phyloP scores from a whole-genome alignment of 2,329 filamentous ascomycete species.

The Canariomyces notabilis region DNA sequence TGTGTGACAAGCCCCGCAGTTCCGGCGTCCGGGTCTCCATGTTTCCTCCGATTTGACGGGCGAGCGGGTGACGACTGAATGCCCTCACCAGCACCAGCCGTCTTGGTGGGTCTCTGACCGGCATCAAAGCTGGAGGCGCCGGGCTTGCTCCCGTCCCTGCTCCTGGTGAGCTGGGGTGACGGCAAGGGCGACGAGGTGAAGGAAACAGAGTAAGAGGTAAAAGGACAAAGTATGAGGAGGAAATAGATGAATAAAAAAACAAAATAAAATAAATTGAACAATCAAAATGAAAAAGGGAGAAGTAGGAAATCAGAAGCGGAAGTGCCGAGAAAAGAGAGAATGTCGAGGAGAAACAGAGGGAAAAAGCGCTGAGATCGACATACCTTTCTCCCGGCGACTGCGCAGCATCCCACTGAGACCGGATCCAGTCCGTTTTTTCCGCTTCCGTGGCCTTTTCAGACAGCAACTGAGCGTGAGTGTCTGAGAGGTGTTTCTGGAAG shows the following conservation, averaged over 20 bases:
- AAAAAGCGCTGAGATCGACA: background rate
- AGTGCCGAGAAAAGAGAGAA: slow-evolving; percentile 8
- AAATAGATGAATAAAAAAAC: too few relatives aligned
- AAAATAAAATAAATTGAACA: too few relatives aligned
- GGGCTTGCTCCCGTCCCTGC: slow-evolving; percentile 6
- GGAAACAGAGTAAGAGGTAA: too few relatives aligned
- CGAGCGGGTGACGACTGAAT: background rate
- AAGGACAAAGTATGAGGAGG: too few relatives aligned
- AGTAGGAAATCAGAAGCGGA: too few relatives aligned
- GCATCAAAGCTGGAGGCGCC: background rate
- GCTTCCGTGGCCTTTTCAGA: slow-evolving; percentile 9
- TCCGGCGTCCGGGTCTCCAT: background rate
- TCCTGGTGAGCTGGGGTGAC: background rate
- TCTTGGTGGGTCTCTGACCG: background rate
- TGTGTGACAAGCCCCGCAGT: background rate
- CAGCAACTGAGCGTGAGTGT: slow-evolving; percentile 8
- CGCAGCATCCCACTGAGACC: slow-evolving; percentile 11
- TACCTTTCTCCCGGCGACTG: slow-evolving; percentile 11
- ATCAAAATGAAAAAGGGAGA: too few relatives aligned
- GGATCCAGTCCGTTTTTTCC: slow-evolving; percentile 7
- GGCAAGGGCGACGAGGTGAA: too few relatives aligned
- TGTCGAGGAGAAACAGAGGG: background rate
- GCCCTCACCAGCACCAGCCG: slow-evolving; percentile 1
- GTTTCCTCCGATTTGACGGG: slow-evolving; percentile 7
- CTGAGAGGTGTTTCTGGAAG: slow-evolving; percentile 12